Percentiles rank a stretch among this genome's conserved stretches.
Conservation (phyloP, 768 basidiomycete species). For the Boletus pseudo-olivaceus region DNA sequence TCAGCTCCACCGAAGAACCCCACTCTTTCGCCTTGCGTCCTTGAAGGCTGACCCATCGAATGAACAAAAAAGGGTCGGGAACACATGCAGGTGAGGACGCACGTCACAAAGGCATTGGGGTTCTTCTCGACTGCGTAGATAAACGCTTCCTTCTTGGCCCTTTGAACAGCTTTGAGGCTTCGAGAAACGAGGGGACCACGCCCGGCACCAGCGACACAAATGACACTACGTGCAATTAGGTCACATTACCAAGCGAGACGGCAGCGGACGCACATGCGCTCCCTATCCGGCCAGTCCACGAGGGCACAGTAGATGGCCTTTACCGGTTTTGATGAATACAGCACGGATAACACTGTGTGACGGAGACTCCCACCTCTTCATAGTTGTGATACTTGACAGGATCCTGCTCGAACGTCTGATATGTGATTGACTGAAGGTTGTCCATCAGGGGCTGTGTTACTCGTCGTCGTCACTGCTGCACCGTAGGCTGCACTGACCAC, state of each 20-base stretch:
- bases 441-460: slow-evolving; percentile 85
- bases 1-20: slow-evolving; percentile 70
- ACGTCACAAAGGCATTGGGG: slow-evolving; percentile 94
- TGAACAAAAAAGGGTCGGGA: slow-evolving; percentile 14
- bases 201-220: slow-evolving; percentile 94
- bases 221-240: slow-evolving; percentile 47
- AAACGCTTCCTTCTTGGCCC: slow-evolving; percentile 56
- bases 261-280: slow-evolving; percentile 55
- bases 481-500: background rate
- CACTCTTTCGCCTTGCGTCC: slow-evolving; percentile 79
- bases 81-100: slow-evolving; percentile 33
- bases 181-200: slow-evolving; percentile 90
- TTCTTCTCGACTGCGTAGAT: slow-evolving; percentile 97
- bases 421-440: slow-evolving; percentile 91
- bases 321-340: slow-evolving; percentile 9
- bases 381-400: slow-evolving; percentile 95
- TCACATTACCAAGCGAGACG: slow-evolving; percentile 12
- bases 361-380: slow-evolving; percentile 63
- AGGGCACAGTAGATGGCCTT: slow-evolving; percentile 83
- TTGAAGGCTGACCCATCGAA: slow-evolving; percentile 60
- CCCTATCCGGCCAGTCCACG: slow-evolving; percentile 58
- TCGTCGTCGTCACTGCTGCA: slow-evolving; percentile 8
- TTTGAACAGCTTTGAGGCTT: slow-evolving; percentile 70
- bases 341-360: slow-evolving; percentile 10
- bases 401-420: slow-evolving; percentile 97